Percentiles rank a stretch among this genome's conserved stretches.
phyloP scores from a whole-genome alignment of 2,329 filamentous ascomycete species.

The Parastagonospora avenae region DNA sequence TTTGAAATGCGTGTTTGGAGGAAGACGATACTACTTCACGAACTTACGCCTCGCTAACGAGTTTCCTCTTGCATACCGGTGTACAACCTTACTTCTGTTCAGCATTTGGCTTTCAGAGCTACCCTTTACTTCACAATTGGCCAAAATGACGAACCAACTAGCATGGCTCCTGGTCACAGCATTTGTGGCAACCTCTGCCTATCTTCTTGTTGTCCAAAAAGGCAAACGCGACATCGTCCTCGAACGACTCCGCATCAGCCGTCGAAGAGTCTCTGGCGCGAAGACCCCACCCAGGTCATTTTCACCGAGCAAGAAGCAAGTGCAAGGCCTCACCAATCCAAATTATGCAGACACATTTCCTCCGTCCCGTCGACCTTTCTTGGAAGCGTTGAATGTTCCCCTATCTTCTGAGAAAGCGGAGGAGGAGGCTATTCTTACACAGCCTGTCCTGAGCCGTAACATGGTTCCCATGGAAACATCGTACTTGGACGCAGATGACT shows the following conservation, averaged over 20 bases:
- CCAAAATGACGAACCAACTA: slow-evolving; percentile 24
- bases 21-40: background rate
- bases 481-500: slow-evolving; percentile 31
- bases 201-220: slow-evolving; percentile 36
- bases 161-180: slow-evolving; percentile 37
- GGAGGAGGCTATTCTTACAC: slow-evolving; percentile 27
- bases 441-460: slow-evolving; percentile 26
- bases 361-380: slow-evolving; percentile 56
- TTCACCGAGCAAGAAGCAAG: slow-evolving; percentile 54
- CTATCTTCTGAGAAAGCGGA: slow-evolving; percentile 29
- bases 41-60: background rate
- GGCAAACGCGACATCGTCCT: slow-evolving; percentile 50
- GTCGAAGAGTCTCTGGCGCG: slow-evolving; percentile 53
- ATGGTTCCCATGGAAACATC: slow-evolving; percentile 32
- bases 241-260: slow-evolving; percentile 45
- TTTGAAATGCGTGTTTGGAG: background rate
- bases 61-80: too few species aligned
- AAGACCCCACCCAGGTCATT: slow-evolving; percentile 60
- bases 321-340: slow-evolving; percentile 32
- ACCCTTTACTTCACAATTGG: too few species aligned
- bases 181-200: slow-evolving; percentile 34
- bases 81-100: too few species aligned
- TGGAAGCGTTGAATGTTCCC: slow-evolving; percentile 43
- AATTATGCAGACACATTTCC: slow-evolving; percentile 57
- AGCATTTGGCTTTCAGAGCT: too few species aligned